Base-by-base conservation (phyloP, 208 protist genomes). In the Leishmania major region DNA sequence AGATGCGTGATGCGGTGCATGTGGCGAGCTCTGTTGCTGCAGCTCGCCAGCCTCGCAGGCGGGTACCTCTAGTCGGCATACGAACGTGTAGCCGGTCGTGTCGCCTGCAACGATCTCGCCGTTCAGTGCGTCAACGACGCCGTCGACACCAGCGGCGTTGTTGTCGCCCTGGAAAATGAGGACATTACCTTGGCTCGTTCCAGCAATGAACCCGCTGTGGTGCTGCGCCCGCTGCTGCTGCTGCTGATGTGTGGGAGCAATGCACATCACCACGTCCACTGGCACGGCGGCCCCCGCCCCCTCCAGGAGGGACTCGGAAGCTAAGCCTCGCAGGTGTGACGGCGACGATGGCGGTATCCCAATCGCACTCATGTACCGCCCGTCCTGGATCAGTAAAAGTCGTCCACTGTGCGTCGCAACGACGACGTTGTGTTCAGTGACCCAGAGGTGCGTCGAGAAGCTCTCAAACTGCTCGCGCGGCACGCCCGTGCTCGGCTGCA, bases 401-500 rank as follows among this genome's bases (percentile, higher is more conserved):
- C 96, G 90, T 71, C 95, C 96, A 28, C 78, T 88, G 49, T 93
- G 88, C 6, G 97, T 99, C 8, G 95, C 92, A 45, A 95, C 90
- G 15, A 99, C 85, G 35, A 99, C 77, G n/a, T 93, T 88, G 45
- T 96, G 89, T 43, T 66, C 80, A 25, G 84, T 87, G 70, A 99
- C 75, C 98, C 98, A 99, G 28, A 88, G 57, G 87, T 99, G 98
- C 28, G 92, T 97, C 35, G 96, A 75, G 82, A 99, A 99, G 81
- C 92, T 87, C 75, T 97, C 92, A 51, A 83, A 81, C 72, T 87
- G 81, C 78, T 97, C 92, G 37, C 84, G 82, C 55, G 84, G 81
- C 75, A 92, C 90, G 72, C 87, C 88, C 66, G 84, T 83, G 60
- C 72, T 85, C 15, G 92, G 84, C 79, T 94, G 85, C 47, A 86